phyloP scores from a whole-genome alignment of 441 rosid species.

The Mallotus repandus region DNA sequence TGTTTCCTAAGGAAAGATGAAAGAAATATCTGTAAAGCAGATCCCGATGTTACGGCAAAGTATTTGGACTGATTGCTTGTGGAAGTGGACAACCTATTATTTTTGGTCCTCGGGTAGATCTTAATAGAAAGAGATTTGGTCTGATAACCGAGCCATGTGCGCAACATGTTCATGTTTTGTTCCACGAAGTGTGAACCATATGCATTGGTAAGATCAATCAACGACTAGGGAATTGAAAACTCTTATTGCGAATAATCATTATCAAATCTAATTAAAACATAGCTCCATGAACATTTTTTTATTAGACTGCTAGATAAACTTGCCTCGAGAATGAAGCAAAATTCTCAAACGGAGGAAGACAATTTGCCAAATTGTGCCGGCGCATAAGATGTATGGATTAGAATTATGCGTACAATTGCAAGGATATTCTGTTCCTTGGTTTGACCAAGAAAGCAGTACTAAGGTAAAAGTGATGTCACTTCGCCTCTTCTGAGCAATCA shows the following conservation, averaged over 20 bases:
- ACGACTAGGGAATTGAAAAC: background rate
- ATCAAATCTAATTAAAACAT: background rate
- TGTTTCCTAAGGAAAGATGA: too few relatives aligned
- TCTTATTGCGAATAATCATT: too few relatives aligned
- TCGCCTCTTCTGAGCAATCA: too few relatives aligned
- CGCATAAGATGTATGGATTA: too few relatives aligned
- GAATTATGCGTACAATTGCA: too few relatives aligned
- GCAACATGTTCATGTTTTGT: background rate
- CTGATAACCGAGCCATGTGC: conserved; percentile 3
- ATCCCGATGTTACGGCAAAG: background rate
- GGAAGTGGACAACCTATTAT: background rate
- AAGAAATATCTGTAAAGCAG: background rate
- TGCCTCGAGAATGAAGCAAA: background rate
- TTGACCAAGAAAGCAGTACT: too few relatives aligned
- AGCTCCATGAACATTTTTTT: background rate
- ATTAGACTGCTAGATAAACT: background rate
- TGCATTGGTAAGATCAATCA: background rate
- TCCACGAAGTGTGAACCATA: background rate
- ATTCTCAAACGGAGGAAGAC: background rate
- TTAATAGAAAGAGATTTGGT: background rate
- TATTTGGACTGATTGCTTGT: background rate
- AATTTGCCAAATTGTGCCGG: too few relatives aligned
- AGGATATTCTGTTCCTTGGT: too few relatives aligned
- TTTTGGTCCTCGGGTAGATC: background rate
- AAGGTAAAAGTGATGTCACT: too few relatives aligned